phyloP scores from a whole-genome alignment of 768 basidiomycete species.

The Lactarius sanguifluus region DNA sequence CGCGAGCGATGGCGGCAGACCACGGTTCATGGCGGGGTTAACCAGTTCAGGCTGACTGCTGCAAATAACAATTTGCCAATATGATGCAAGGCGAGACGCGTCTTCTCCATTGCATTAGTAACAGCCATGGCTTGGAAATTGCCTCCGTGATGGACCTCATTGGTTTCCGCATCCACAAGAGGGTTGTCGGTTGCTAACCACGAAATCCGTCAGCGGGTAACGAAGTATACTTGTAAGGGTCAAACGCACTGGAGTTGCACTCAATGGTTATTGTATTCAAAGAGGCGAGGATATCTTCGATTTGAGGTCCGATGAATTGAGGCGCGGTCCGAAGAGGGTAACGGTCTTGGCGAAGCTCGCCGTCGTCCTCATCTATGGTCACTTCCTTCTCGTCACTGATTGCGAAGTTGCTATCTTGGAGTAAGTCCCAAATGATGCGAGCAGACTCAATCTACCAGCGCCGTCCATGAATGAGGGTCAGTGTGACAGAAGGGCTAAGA shows the following conservation, averaged over 20 bases:
- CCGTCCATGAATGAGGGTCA: background rate
- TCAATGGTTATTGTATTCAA: constrained; percentile 66
- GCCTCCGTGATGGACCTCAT: constrained; percentile 74
- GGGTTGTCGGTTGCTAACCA: constrained; percentile 83
- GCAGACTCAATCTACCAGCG: constrained; percentile 63
- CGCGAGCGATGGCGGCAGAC: constrained; percentile 76
- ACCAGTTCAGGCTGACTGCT: constrained; percentile 68
- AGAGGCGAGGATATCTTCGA: constrained; percentile 73
- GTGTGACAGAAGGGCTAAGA: background rate
- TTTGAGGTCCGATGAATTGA: constrained; percentile 84
- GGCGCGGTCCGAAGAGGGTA: constrained; percentile 73
- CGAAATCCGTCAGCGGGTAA: background rate
- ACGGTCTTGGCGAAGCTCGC: constrained; percentile 77
- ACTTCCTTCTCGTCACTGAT: constrained; percentile 67
- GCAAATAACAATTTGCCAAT: constrained; percentile 53
- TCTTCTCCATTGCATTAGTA: constrained; percentile 87
- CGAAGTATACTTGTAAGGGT: background rate
- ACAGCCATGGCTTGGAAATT: constrained; percentile 90
- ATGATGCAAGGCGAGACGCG: constrained; percentile 56
- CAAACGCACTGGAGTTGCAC: constrained; percentile 73
- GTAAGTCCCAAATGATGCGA: constrained; percentile 62
- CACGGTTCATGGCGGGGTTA: constrained; percentile 82
- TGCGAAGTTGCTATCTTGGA: constrained; percentile 69
- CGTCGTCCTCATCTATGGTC: constrained; percentile 68
- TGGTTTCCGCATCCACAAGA: constrained; percentile 66